phyloP scores from a whole-genome alignment of 768 basidiomycete species.

The Scleroderma bovista region DNA sequence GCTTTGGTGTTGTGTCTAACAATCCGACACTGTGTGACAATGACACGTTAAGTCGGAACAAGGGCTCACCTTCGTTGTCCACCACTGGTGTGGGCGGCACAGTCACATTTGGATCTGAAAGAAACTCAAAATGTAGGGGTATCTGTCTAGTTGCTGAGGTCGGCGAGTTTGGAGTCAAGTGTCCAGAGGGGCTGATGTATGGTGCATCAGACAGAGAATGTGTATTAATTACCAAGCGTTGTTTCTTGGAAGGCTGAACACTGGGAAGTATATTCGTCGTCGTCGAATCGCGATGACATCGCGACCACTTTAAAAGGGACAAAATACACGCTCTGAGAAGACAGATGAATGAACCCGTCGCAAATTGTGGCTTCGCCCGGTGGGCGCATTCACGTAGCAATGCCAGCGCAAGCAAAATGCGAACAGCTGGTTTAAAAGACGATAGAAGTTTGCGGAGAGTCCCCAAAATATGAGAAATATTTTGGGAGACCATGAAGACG shows the following conservation, averaged over 20 bases:
- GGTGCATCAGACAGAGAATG: conserved; percentile 3
- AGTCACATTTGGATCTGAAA: neutral
- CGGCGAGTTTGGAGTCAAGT: conserved; percentile 4
- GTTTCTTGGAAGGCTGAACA: conserved; percentile 1
- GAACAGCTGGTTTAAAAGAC: neutral
- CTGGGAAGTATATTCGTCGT: neutral
- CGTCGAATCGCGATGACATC: neutral
- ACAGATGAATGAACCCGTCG: neutral
- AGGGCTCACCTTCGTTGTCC: conserved; percentile 3
- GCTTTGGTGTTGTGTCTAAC: conserved; percentile 4
- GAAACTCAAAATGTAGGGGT: conserved; percentile 1
- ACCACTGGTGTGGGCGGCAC: neutral
- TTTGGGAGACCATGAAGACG: conserved; percentile 1
- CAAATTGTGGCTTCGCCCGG: neutral
- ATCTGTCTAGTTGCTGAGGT: conserved; percentile 1
- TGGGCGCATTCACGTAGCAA: conserved; percentile 1
- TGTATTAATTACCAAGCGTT: conserved; percentile 3
- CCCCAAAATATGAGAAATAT: neutral
- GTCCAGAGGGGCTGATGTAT: conserved; percentile 4
- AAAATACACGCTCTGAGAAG: neutral
- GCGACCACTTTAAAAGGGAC: neutral
- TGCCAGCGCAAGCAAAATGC: conserved; percentile 2
- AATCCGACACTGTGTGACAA: neutral
- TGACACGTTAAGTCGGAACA: neutral
- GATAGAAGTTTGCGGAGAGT: neutral